phyloP scores from a whole-genome alignment of 2,329 filamentous ascomycete species.

The Penicillium sp. region DNA sequence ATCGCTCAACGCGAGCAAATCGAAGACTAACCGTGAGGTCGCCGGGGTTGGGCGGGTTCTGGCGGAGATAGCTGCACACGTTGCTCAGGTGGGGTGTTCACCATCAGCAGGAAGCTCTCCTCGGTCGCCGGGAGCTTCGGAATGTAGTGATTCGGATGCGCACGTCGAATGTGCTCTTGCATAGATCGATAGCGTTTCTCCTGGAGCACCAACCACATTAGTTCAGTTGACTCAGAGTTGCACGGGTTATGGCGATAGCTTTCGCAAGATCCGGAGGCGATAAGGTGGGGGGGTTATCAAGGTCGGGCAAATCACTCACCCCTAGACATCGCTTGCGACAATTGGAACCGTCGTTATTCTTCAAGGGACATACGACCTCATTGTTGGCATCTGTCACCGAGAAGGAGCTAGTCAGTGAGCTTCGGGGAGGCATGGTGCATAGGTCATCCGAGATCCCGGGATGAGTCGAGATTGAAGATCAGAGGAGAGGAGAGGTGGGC shows the following conservation, averaged over 20 bases:
- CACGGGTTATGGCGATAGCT: slow-evolving; percentile 2
- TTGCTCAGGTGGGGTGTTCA: slow-evolving; percentile 79
- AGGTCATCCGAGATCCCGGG: slow-evolving; percentile 27
- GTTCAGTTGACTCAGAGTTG: slow-evolving; percentile 12
- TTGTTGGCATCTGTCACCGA: slow-evolving; percentile 88
- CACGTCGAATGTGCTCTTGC: slow-evolving; percentile 98
- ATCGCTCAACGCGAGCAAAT: slow-evolving; percentile 4
- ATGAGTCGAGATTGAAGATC: slow-evolving; percentile 4
- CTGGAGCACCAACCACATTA: slow-evolving; percentile 47
- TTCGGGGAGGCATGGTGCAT: slow-evolving; percentile 79
- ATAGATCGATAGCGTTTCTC: slow-evolving; percentile 97
- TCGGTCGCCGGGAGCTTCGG: slow-evolving; percentile 96
- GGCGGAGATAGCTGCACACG: slow-evolving; percentile 54
- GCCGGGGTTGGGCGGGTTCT: slow-evolving; percentile 35
- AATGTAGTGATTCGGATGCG: slow-evolving; percentile 95
- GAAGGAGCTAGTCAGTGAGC: slow-evolving; percentile 82
- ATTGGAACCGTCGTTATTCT: slow-evolving; percentile 92
- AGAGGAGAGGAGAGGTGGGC: slow-evolving; percentile 11
- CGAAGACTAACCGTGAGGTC: slow-evolving; percentile 38
- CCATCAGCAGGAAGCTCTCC: slow-evolving; percentile 96
- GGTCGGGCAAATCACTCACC: slow-evolving; percentile 61
- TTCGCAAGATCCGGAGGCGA: slow-evolving; percentile 3
- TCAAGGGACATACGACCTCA: slow-evolving; percentile 93
- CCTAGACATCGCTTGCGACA: slow-evolving; percentile 97
- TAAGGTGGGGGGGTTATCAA: slow-evolving; percentile 13